Evolutionary conservation across 2,329 filamentous ascomycete genomes (phyloP).

Genomic region (Pestalotiopsis sp.): DNA sequence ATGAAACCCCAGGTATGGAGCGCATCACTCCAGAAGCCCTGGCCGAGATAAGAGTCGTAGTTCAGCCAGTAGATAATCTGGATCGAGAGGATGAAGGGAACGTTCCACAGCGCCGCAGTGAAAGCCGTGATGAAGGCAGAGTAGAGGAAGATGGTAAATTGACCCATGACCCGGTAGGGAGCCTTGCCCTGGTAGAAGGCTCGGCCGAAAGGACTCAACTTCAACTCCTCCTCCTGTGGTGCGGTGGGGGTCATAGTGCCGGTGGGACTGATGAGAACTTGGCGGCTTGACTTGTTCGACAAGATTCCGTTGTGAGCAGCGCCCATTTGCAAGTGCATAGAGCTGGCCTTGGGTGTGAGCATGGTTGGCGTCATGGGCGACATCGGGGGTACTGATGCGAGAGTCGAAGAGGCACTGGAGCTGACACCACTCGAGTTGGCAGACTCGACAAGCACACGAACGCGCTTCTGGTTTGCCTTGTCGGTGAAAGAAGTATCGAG

Average conservation of each 20-base stretch:
- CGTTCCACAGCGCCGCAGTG: conserved; percentile 54
- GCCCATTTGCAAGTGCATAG: conserved; percentile 1
- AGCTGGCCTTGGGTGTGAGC: conserved; percentile 4
- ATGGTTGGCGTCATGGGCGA: background rate
- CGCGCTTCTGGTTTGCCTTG: background rate
- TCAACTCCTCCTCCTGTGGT: background rate
- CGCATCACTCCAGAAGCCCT: conserved; percentile 26
- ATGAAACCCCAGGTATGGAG: conserved; percentile 44
- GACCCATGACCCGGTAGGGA: conserved; percentile 52
- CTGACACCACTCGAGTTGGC: background rate
- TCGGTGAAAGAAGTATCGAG: background rate
- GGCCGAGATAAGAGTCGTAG: conserved; percentile 3
- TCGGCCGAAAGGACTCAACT: conserved; percentile 50
- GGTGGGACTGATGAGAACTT: background rate
- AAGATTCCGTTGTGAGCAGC: background rate
- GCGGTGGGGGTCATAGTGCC: too few relatives aligned
- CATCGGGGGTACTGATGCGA: background rate
- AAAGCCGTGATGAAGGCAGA: conserved; percentile 48
- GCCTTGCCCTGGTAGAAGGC: conserved; percentile 57
- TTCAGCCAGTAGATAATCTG: conserved; percentile 39
- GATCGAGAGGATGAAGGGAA: conserved; percentile 48
- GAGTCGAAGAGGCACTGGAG: conserved; percentile 6
- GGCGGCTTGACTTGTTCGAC: conserved; percentile 9
- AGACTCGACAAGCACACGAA: background rate
- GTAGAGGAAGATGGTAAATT: conserved; percentile 52